Percentiles rank a stretch among this genome's conserved stretches.
Conservation (phyloP, 106 monocot species). For the Allium cepa region DNA sequence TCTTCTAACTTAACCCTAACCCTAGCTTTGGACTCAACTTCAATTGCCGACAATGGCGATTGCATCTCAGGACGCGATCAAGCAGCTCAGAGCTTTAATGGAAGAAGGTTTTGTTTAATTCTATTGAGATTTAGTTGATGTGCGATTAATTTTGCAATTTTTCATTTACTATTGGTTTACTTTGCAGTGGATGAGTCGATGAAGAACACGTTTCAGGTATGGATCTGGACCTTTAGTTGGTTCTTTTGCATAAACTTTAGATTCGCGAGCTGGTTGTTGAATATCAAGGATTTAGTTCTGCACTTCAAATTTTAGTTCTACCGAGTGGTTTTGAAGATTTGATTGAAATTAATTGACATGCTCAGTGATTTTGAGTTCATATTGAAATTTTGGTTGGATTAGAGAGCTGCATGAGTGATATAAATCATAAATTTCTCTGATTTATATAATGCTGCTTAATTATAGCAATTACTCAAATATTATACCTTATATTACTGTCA, state of each 20-base stretch:
- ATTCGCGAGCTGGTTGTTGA: constrained; percentile 14
- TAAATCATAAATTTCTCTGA: too few relatives aligned
- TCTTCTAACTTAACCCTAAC: not conserved
- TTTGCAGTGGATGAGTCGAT: constrained; percentile 55
- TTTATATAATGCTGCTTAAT: too few relatives aligned
- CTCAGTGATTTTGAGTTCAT: not conserved
- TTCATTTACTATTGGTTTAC: not conserved
- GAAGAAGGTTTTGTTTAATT: constrained; percentile 27
- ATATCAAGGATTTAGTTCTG: constrained; percentile 1
- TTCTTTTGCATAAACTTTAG: not conserved
- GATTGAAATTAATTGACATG: too few relatives aligned
- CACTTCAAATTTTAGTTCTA: not conserved
- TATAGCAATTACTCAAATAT: too few relatives aligned
- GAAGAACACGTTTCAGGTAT: constrained; percentile 59
- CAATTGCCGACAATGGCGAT: constrained; percentile 19
- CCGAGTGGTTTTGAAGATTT: too few relatives aligned
- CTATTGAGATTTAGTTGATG: not conserved
- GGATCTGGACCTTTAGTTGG: not conserved
- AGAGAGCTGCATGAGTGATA: too few relatives aligned
- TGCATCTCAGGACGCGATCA: constrained; percentile 42
- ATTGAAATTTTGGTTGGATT: not conserved
- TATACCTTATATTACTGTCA: too few relatives aligned
- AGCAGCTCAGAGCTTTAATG: constrained; percentile 38
- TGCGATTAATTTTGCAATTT: not conserved
- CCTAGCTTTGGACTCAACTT: not conserved